Evolutionary conservation across 768 basidiomycete species (phyloP).

Genomic region (Steccherinum ochraceum): DNA sequence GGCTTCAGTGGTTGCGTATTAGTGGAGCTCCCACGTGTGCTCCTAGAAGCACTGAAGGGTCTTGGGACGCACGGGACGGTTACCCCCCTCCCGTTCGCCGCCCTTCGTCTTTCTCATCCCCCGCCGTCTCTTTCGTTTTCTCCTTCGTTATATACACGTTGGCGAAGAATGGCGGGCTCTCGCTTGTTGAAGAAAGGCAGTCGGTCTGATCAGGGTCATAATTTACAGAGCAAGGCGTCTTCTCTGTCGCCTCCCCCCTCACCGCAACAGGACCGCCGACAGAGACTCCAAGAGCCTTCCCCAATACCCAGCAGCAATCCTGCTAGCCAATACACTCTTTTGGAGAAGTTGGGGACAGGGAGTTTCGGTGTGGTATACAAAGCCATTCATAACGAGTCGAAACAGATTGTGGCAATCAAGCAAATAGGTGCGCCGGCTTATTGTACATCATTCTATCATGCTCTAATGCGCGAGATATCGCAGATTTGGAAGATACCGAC

Average conservation of each 20-base stretch:
- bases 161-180: conserved; percentile 41
- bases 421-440: conserved; percentile 74
- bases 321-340: conserved; percentile 83
- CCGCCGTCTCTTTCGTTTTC: neutral
- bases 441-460: conserved; percentile 7
- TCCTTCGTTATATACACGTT: conserved; percentile 7
- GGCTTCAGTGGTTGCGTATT: neutral
- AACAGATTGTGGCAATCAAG: conserved; percentile 95
- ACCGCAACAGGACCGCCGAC: conserved; percentile 38
- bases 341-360: conserved; percentile 96
- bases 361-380: conserved; percentile 98
- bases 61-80: neutral
- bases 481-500: conserved; percentile 96
- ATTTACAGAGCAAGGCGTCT: conserved; percentile 13
- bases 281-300: conserved; percentile 48
- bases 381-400: conserved; percentile 90
- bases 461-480: neutral
- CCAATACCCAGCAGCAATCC: conserved; percentile 76
- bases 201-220: conserved; percentile 16
- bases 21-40: conserved; percentile 1
- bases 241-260: conserved; percentile 37
- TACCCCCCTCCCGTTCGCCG: neutral
- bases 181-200: conserved; percentile 36
- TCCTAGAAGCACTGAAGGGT: neutral
- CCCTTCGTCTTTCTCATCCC: neutral